These are phyloP conservation scores for Rosa chinensis DNA, from an alignment of 306 rosid genomes.

Conservation along the genomic window DNA sequence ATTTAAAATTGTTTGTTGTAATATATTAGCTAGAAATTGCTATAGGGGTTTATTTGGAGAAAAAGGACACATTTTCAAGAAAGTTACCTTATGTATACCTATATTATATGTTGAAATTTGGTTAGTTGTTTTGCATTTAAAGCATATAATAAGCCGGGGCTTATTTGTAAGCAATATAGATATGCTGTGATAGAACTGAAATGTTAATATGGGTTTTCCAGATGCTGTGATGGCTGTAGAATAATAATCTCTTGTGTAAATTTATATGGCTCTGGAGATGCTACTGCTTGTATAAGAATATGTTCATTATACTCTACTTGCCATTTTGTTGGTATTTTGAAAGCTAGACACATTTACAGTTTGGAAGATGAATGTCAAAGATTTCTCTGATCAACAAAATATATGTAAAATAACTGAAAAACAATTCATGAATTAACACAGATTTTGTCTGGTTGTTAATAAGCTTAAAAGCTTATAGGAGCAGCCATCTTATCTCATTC, in stretches of 20 bases:
- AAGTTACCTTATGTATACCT: not conserved
- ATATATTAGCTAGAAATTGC: not conserved
- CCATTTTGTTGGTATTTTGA: slow-evolving; percentile 1
- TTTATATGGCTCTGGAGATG: not conserved
- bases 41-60: not conserved
- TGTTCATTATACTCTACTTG: not conserved
- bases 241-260: not conserved
- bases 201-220: not conserved
- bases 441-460: not conserved
- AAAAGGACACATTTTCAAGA: not conserved
- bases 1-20: not conserved
- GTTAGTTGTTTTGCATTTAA: not conserved
- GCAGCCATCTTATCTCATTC: not conserved
- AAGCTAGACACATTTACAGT: not conserved
- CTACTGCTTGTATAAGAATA: too few relatives aligned
- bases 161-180: not conserved
- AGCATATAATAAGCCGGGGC: not conserved
- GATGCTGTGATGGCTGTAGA: slow-evolving; percentile 5
- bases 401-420: not conserved
- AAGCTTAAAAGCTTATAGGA: not conserved
- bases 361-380: not conserved
- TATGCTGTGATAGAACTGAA: not conserved
- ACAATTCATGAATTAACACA: not conserved
- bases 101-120: not conserved
- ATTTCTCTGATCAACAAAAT: not conserved